Conservation (phyloP, 2,329 filamentous ascomycete genomes). For the Penicillium paneum region DNA sequence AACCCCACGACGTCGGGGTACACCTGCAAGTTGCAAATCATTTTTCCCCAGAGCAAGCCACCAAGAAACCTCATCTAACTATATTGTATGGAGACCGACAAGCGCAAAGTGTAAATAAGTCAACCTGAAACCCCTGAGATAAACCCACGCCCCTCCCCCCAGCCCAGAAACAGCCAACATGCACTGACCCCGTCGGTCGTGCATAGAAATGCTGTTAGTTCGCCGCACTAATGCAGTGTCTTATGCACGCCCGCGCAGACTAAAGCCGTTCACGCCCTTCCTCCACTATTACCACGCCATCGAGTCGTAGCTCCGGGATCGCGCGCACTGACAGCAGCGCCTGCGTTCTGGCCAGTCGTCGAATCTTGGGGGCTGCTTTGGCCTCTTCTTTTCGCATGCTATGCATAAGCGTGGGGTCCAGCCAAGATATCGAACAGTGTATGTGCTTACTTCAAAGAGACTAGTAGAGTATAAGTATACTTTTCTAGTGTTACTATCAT, state of each 20-base stretch:
- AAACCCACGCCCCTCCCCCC: not conserved
- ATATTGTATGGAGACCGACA: not conserved
- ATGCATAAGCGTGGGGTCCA: slow-evolving; percentile 20
- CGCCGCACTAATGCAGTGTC: slow-evolving; percentile 22
- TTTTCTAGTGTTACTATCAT: not conserved
- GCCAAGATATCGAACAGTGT: slow-evolving; percentile 3
- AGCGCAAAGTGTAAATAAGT: not conserved
- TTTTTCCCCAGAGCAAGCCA: slow-evolving; percentile 1
- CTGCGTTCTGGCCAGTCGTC: slow-evolving; percentile 7
- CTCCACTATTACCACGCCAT: slow-evolving; percentile 14
- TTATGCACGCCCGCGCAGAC: slow-evolving; percentile 17
- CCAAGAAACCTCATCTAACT: too few species aligned
- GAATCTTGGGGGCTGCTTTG: slow-evolving; percentile 3
- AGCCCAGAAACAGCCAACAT: slow-evolving; percentile 1
- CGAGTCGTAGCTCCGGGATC: slow-evolving; percentile 19
- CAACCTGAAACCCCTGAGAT: slow-evolving; percentile 16
- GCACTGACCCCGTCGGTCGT: slow-evolving; percentile 12
- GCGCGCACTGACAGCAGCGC: slow-evolving; percentile 22
- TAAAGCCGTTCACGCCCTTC: slow-evolving; percentile 7
- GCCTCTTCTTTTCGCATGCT: slow-evolving; percentile 13
- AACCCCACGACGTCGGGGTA: slow-evolving; percentile 1
- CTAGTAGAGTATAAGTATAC: not conserved
- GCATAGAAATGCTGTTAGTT: slow-evolving; percentile 22
- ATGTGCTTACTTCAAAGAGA: not conserved
- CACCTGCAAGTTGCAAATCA: slow-evolving; percentile 10